Conservation (phyloP, 2,329 filamentous ascomycete species). For the Basipetospora chlamydospora region DNA sequence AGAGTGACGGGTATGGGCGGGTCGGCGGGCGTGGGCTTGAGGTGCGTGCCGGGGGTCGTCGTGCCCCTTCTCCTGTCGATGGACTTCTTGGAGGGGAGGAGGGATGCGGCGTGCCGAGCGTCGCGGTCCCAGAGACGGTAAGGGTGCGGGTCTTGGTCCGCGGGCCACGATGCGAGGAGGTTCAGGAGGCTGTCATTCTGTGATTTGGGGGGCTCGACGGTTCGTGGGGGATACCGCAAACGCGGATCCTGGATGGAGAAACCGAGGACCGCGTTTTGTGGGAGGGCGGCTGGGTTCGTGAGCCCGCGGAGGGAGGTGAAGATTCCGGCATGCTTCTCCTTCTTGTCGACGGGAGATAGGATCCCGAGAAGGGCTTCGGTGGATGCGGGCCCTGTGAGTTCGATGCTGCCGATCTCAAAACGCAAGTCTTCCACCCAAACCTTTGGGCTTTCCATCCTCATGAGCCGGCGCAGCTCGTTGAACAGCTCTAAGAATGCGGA, state of each 20-base stretch:
- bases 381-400: conserved; percentile 52
- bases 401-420: conserved; percentile 49
- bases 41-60: conserved; percentile 45
- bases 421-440: conserved; percentile 54
- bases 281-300: conserved; percentile 55
- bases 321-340: conserved; percentile 26
- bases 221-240: conserved; percentile 58
- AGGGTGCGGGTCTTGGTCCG: conserved; percentile 34
- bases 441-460: conserved; percentile 44
- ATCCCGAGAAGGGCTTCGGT: conserved; percentile 63
- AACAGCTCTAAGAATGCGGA: conserved; percentile 61
- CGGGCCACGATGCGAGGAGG: conserved; percentile 51
- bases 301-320: conserved; percentile 42
- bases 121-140: conserved; percentile 54
- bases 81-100: conserved; percentile 59
- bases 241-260: conserved; percentile 71
- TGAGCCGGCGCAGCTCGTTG: conserved; percentile 41
- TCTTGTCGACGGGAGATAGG: conserved; percentile 32
- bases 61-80: conserved; percentile 63
- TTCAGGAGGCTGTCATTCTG: conserved; percentile 33
- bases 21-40: conserved; percentile 45
- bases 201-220: conserved; percentile 23
- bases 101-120: conserved; percentile 47
- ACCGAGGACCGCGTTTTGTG: conserved; percentile 52
- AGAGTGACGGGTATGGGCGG: conserved; percentile 66